A percentile compares a stretch with the other conserved stretches of the same genome.
These are phyloP conservation scores for Candida sanyaensis DNA, from an alignment of 1,139 yeast species.

Conservation along the genomic window DNA sequence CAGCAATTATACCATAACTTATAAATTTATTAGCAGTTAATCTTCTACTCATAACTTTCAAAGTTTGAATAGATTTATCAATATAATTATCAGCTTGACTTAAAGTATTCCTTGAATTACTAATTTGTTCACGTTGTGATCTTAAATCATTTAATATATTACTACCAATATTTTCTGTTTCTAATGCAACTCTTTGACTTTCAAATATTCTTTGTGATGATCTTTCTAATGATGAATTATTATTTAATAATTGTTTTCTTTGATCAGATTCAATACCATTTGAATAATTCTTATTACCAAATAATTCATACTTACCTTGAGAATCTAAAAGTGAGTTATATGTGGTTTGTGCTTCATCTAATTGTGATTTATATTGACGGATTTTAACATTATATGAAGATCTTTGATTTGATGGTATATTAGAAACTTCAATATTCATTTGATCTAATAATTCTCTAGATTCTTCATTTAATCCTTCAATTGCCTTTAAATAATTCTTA, in stretches of 20 bases:
- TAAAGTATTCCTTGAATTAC: conserved; percentile 79
- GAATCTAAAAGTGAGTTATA: conserved; percentile 57
- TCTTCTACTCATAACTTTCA: conserved; percentile 90
- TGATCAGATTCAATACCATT: conserved; percentile 59
- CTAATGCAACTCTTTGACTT: conserved; percentile 87
- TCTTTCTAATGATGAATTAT: conserved; percentile 80
- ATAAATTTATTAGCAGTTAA: conserved; percentile 93
- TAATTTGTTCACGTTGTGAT: conserved; percentile 90
- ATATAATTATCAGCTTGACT: conserved; percentile 92
- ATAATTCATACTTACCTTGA: conserved; percentile 65
- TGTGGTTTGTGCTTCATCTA: conserved; percentile 57
- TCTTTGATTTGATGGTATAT: conserved; percentile 70
- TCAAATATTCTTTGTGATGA: conserved; percentile 83
- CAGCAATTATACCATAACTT: conserved; percentile 93
- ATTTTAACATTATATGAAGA: conserved; percentile 69
- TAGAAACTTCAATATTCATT: conserved; percentile 78
- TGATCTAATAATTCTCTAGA: conserved; percentile 80
- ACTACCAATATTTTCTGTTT: conserved; percentile 91
- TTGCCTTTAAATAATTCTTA: conserved; percentile 53
- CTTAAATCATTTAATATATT: conserved; percentile 85
- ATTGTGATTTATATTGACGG: conserved; percentile 64
- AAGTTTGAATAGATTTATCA: conserved; percentile 83
- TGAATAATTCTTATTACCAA: conserved; percentile 53
- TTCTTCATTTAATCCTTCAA: conserved; percentile 73
- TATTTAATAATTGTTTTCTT: conserved; percentile 76